phyloP scores from a whole-genome alignment of 352 stramenopile species.

The Phytophthora niederhauseri region DNA sequence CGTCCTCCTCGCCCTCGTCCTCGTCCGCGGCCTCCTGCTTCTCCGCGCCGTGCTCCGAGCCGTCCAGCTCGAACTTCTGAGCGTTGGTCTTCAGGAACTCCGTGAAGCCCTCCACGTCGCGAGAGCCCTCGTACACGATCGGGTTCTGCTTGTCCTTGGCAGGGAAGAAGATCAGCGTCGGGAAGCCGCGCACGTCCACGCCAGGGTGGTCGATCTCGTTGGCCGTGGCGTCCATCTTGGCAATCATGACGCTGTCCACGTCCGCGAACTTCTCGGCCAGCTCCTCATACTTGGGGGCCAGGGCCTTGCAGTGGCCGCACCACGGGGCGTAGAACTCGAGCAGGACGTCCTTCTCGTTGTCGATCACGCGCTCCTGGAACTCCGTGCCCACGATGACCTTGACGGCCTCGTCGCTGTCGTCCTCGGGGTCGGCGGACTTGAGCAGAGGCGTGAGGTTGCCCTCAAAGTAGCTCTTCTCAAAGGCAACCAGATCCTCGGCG shows the following conservation, averaged over 20 bases:
- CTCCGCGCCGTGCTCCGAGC: slow-evolving; percentile 54
- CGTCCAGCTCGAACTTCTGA: slow-evolving; percentile 80
- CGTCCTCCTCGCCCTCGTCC: slow-evolving; percentile 9
- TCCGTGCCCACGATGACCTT: slow-evolving; percentile 94
- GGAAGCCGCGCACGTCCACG: slow-evolving; percentile 94
- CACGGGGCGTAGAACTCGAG: slow-evolving; percentile 96
- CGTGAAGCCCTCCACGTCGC: slow-evolving; percentile 84
- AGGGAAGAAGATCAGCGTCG: slow-evolving; percentile 96
- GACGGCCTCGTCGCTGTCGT: slow-evolving; percentile 89
- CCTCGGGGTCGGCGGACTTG: slow-evolving; percentile 92
- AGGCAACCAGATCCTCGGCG: slow-evolving; percentile 60
- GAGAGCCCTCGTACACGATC: slow-evolving; percentile 83
- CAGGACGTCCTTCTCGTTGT: slow-evolving; percentile 91
- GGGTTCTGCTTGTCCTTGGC: slow-evolving; percentile 89
- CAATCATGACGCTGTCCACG: slow-evolving; percentile 93
- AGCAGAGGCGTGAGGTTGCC: slow-evolving; percentile 90
- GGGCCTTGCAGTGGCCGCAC: slow-evolving; percentile 95
- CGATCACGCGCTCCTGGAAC: slow-evolving; percentile 91
- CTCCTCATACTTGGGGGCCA: slow-evolving; percentile 92
- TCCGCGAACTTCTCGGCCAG: slow-evolving; percentile 89
- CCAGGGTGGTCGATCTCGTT: slow-evolving; percentile 95
- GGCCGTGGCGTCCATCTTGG: slow-evolving; percentile 95
- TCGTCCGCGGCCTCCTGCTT: slow-evolving; percentile 12
- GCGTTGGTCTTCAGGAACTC: slow-evolving; percentile 91
- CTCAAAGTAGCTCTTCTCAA: slow-evolving; percentile 86